These are phyloP conservation scores for Colletotrichum incanum DNA, from an alignment of 2,329 filamentous ascomycete species.

Conservation along the genomic window DNA sequence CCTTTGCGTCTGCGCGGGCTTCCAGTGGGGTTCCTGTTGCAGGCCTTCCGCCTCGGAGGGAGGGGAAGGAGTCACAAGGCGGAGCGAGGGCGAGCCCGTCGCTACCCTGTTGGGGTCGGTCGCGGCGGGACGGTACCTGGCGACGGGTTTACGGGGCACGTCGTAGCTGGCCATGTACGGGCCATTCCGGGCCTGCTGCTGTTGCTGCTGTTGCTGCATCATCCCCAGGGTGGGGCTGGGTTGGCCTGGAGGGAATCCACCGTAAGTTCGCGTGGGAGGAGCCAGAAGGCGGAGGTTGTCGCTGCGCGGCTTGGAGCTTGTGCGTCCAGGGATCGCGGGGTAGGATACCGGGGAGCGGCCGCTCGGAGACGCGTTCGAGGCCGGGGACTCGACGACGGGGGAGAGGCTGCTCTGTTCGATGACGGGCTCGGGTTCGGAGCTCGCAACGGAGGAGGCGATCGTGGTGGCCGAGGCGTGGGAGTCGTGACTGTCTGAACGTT, in stretches of 20 bases:
- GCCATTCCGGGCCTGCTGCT: conserved; percentile 34
- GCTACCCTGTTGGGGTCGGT: conserved; percentile 28
- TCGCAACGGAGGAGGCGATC: conserved; percentile 51
- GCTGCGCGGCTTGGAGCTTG: conserved; percentile 37
- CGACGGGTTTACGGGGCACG: conserved; percentile 38
- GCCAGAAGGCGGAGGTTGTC: conserved; percentile 51
- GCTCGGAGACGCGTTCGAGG: conserved; percentile 45
- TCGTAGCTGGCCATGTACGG: conserved; percentile 43
- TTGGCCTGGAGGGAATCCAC: conserved; percentile 56
- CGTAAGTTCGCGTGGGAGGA: conserved; percentile 53
- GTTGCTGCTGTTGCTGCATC: conserved; percentile 45
- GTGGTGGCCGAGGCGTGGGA: conserved; percentile 54
- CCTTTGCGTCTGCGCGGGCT: conserved; percentile 14
- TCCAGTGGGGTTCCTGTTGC: conserved; percentile 21
- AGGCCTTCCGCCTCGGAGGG: conserved; percentile 27
- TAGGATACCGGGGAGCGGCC: conserved; percentile 53
- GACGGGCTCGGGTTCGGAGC: conserved; percentile 44
- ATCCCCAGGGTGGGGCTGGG: conserved; percentile 61
- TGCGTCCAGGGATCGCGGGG: conserved; percentile 50
- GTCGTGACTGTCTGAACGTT: conserved; percentile 41
- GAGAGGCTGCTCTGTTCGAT: conserved; percentile 56
- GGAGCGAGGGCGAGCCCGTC: conserved; percentile 54
- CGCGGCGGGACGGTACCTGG: conserved; percentile 16
- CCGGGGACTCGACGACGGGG: conserved; percentile 65
- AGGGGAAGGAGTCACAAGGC: conserved; percentile 55